A percentile compares a stretch with the other conserved stretches of the same genome.
These are phyloP conservation scores for Penicillium egyptiacum DNA, from an alignment of 495 filamentous ascomycete genomes.

Conservation along the genomic window DNA sequence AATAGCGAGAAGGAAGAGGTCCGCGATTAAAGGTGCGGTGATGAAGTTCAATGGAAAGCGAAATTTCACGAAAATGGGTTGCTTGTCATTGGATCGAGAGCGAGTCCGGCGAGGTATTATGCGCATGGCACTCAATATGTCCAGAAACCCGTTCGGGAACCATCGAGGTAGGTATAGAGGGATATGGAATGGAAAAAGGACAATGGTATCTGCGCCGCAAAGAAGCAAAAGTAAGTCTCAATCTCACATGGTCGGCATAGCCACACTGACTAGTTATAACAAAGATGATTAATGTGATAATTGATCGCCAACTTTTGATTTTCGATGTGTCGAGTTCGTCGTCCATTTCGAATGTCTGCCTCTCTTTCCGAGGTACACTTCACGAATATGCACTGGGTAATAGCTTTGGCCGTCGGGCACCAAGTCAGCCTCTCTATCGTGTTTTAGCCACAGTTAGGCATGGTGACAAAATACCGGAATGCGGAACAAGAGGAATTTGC, in stretches of 20 bases:
- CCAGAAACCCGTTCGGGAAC: slow-evolving; percentile 42
- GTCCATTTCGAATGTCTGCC: slow-evolving; percentile 31
- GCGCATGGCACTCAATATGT: slow-evolving; percentile 44
- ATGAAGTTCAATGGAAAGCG: slow-evolving; percentile 64
- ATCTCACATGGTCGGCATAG: background rate
- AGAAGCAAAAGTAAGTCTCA: slow-evolving; percentile 11
- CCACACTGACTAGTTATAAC: slow-evolving; percentile 57
- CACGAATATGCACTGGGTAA: background rate
- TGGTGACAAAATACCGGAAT: slow-evolving; percentile 16
- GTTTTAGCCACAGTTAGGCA: slow-evolving; percentile 1
- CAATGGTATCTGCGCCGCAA: slow-evolving; percentile 53
- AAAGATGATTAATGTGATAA: slow-evolving; percentile 63
- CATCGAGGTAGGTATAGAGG: slow-evolving; percentile 54
- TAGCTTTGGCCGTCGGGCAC: background rate
- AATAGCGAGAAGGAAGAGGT: slow-evolving; percentile 65
- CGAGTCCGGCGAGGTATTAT: slow-evolving; percentile 46
- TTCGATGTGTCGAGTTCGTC: slow-evolving; percentile 47
- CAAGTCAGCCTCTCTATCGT: slow-evolving; percentile 5
- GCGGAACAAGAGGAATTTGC: slow-evolving; percentile 3
- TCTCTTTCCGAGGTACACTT: background rate
- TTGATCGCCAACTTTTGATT: slow-evolving; percentile 61
- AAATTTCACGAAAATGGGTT: slow-evolving; percentile 40
- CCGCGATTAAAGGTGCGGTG: slow-evolving; percentile 62
- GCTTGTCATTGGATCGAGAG: slow-evolving; percentile 7
- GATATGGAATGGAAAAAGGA: slow-evolving; percentile 63